Conservation (phyloP, 179 eudicot species). For the Beta macrorhiza region DNA sequence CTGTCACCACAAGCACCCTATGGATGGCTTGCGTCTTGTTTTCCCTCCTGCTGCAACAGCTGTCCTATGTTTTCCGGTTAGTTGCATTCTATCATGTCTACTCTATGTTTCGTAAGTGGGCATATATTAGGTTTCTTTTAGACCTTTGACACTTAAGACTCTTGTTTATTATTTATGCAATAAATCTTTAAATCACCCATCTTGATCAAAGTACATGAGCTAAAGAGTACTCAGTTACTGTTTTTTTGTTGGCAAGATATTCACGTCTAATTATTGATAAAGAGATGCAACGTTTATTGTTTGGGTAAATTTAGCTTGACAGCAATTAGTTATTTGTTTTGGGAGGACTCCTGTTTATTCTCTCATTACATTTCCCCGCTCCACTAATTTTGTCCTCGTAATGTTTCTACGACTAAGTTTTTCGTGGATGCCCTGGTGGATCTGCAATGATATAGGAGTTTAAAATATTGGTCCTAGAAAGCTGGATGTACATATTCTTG, state of each 20-base stretch:
- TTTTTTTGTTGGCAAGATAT: not conserved
- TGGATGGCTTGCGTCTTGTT: constrained; percentile 96
- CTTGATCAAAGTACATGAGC: too few species aligned
- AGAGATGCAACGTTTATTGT: not conserved
- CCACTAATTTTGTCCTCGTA: not conserved
- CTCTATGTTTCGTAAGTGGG: not conserved
- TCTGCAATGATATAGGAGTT: not conserved
- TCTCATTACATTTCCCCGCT: not conserved
- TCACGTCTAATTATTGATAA: not conserved
- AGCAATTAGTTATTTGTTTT: not conserved
- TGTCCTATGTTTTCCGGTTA: constrained; percentile 67
- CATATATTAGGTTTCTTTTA: not conserved
- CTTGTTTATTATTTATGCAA: too few species aligned
- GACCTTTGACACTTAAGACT: too few species aligned
- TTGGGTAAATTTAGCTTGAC: not conserved
- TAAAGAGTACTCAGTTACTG: not conserved
- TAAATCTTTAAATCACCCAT: too few species aligned
- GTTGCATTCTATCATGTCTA: constrained; percentile 16
- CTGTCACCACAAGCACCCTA: constrained; percentile 98
- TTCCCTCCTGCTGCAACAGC: constrained; percentile 97
- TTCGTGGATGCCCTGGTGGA: too few species aligned
- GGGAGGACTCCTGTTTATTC: not conserved
- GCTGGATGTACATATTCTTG: too few species aligned
- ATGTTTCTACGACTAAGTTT: not conserved
- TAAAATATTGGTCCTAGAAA: too few species aligned